These are phyloP conservation scores for Drosera spatulata DNA, from an alignment of 179 eudicot species.

Conservation along the genomic window DNA sequence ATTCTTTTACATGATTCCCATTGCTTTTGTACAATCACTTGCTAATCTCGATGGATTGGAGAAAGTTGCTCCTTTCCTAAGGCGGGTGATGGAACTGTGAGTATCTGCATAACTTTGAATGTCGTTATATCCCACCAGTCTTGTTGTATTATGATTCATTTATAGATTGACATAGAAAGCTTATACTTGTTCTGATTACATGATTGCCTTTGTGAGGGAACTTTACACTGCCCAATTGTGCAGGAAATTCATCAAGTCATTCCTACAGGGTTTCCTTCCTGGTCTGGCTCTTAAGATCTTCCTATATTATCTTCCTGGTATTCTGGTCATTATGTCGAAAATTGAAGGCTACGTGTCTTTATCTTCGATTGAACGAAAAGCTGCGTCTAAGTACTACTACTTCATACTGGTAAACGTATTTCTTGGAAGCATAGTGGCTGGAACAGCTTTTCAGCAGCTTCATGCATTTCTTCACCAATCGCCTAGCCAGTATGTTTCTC, in stretches of 20 bases:
- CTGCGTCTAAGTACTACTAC: conserved; percentile 76
- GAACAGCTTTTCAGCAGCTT: conserved; percentile 77
- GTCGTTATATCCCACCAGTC: too few relatives aligned
- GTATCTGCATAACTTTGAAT: too few relatives aligned
- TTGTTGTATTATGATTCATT: conserved; percentile 15
- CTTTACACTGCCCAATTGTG: conserved; percentile 1
- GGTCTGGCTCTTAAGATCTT: conserved; percentile 92
- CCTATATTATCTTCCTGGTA: conserved; percentile 73
- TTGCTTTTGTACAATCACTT: conserved; percentile 72
- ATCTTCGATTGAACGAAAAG: conserved; percentile 70
- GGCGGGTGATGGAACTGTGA: conserved; percentile 48
- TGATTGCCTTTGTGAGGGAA: too few relatives aligned
- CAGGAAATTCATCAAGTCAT: conserved; percentile 63
- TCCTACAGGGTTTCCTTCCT: conserved; percentile 78
- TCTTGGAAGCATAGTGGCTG: conserved; percentile 67
- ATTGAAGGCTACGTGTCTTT: conserved; percentile 69
- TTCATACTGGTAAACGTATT: conserved; percentile 86
- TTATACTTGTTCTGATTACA: too few relatives aligned
- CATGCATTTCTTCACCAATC: conserved; percentile 40
- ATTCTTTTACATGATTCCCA: conserved; percentile 87
- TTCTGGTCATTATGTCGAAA: conserved; percentile 87
- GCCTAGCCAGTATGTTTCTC: conserved; percentile 44
- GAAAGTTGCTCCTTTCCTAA: conserved; percentile 51
- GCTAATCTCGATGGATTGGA: conserved; percentile 82
- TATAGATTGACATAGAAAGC: background rate